A percentile compares a stretch with the other conserved stretches of the same genome.
These are phyloP conservation scores for Colletotrichum spaethianum DNA, from an alignment of 2,329 filamentous ascomycete genomes.

Conservation along the genomic window DNA sequence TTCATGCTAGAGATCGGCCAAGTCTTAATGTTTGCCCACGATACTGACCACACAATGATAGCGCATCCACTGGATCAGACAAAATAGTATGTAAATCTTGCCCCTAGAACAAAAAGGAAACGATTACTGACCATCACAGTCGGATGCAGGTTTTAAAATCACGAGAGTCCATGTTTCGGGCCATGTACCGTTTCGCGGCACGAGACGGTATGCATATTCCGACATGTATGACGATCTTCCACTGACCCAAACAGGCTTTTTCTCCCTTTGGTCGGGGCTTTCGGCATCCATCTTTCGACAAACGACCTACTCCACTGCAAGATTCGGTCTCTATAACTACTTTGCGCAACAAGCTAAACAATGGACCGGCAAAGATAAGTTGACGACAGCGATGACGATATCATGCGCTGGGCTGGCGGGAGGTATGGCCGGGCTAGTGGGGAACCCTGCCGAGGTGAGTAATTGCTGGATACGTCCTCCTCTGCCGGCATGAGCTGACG, in stretches of 20 bases:
- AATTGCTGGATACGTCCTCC: not conserved
- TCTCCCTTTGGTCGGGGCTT: slow-evolving; percentile 59
- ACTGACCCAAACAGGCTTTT: slow-evolving; percentile 49
- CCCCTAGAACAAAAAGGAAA: rapidly evolving
- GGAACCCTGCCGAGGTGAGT: slow-evolving; percentile 59
- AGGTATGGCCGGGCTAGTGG: slow-evolving; percentile 59
- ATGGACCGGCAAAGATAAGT: slow-evolving; percentile 47
- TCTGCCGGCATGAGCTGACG: not conserved
- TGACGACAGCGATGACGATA: slow-evolving; percentile 53
- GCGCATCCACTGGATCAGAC: slow-evolving; percentile 62
- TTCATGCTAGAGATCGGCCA: slow-evolving; percentile 10
- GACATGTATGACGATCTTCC: not conserved
- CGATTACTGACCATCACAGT: slow-evolving; percentile 43
- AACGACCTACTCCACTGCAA: slow-evolving; percentile 60
- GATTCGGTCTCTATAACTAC: slow-evolving; percentile 58
- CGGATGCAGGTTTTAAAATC: slow-evolving; percentile 61
- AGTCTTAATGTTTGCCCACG: too few species aligned
- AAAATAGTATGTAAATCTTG: slow-evolving; percentile 55
- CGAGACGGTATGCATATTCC: slow-evolving; percentile 52
- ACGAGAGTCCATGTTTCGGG: slow-evolving; percentile 56
- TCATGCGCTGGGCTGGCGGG: slow-evolving; percentile 57
- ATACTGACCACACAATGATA: slow-evolving; percentile 35
- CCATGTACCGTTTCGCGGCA: slow-evolving; percentile 55
- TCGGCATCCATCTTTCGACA: slow-evolving; percentile 61
- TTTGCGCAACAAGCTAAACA: slow-evolving; percentile 50